phyloP scores from a whole-genome alignment of 192 early-diverging fungal genomes.

The Podila epigama region DNA sequence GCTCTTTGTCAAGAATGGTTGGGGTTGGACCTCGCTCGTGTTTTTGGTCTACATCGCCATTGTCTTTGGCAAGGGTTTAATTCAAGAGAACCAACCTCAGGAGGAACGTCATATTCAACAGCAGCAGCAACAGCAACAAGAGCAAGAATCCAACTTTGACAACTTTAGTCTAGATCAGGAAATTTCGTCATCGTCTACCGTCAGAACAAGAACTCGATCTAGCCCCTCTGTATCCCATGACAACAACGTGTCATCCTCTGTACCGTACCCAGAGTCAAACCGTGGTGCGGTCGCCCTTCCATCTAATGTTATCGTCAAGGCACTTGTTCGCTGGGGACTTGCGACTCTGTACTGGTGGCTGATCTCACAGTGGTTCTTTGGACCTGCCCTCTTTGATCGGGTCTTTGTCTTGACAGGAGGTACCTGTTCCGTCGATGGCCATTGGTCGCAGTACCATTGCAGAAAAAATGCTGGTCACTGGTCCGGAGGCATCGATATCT shows the following conservation, averaged over 20 bases:
- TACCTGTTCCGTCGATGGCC: slow-evolving; percentile 53
- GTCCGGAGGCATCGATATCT: slow-evolving; percentile 85
- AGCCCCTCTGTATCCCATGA: not conserved
- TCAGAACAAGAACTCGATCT: slow-evolving; percentile 1
- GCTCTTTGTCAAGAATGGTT: slow-evolving; percentile 83
- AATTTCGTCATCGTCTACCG: not conserved
- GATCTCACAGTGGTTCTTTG: slow-evolving; percentile 87
- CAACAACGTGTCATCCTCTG: not conserved
- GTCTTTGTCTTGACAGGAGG: slow-evolving; percentile 77
- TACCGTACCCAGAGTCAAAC: not conserved
- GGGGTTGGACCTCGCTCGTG: slow-evolving; percentile 85
- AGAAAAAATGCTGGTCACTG: slow-evolving; percentile 69
- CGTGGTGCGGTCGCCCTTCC: not conserved
- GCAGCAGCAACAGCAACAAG: not conserved
- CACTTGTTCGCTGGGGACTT: slow-evolving; percentile 56
- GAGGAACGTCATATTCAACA: not conserved
- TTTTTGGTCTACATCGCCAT: slow-evolving; percentile 59
- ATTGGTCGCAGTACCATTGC: slow-evolving; percentile 33
- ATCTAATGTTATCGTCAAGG: slow-evolving; percentile 13
- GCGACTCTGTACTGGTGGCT: slow-evolving; percentile 87
- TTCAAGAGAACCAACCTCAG: slow-evolving; percentile 7
- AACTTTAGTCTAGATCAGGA: not conserved
- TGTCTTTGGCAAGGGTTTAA: slow-evolving; percentile 37
- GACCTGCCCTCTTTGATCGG: slow-evolving; percentile 82
- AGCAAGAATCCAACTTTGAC: not conserved